Percentiles rank a stretch among this genome's conserved stretches.
Conservation (phyloP, 1,139 yeast genomes). For the Saccharomyces hybrid region DNA sequence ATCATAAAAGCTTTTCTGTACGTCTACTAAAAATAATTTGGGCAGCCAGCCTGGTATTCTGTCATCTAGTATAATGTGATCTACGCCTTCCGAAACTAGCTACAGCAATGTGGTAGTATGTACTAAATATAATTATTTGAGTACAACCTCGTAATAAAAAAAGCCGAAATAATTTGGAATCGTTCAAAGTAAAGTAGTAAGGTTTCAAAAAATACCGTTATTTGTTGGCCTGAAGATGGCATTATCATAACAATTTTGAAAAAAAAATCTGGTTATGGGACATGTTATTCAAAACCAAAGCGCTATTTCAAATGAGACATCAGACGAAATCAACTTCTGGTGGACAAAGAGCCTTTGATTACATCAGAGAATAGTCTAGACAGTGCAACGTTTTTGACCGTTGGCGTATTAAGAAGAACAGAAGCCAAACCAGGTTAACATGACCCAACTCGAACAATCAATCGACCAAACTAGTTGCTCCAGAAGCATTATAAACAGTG, state of each 20-base stretch:
- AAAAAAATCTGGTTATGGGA: neutral
- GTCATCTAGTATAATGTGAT: too few relatives aligned
- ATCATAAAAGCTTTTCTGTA: neutral
- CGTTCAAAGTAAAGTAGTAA: neutral
- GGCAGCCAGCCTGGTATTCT: neutral
- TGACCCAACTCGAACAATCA: slow-evolving; percentile 11
- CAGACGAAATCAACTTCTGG: slow-evolving; percentile 2
- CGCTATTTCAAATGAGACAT: neutral
- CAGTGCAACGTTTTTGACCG: slow-evolving; percentile 8
- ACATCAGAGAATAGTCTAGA: slow-evolving; percentile 8
- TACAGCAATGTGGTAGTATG: too few relatives aligned
- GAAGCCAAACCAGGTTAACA: slow-evolving; percentile 10
- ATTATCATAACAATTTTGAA: too few relatives aligned
- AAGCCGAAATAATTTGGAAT: neutral
- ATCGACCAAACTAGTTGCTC: slow-evolving; percentile 7
- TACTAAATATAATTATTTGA: neutral
- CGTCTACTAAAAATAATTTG: neutral
- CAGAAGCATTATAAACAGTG: slow-evolving; percentile 8
- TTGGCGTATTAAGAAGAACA: slow-evolving; percentile 9
- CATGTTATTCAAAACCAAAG: neutral
- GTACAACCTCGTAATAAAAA: neutral
- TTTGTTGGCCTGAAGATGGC: neutral
- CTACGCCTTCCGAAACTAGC: too few relatives aligned
- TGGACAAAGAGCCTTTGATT: slow-evolving; percentile 12
- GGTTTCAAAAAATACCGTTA: neutral